Evolutionary conservation across 2,329 filamentous ascomycete species (phyloP).

Genomic region (Exserohilum turcica): DNA sequence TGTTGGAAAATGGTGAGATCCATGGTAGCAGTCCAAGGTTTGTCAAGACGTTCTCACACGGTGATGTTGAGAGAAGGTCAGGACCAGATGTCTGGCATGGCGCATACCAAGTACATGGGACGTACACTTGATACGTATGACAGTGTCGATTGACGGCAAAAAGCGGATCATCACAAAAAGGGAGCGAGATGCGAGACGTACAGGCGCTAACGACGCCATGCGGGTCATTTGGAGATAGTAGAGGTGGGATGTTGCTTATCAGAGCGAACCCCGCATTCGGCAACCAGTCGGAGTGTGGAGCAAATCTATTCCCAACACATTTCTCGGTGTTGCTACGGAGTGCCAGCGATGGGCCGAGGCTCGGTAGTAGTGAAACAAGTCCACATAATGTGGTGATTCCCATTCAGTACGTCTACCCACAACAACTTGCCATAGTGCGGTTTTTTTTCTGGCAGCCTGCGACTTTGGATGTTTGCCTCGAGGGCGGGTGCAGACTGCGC

Average conservation of each 20-base stretch:
- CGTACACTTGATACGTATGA: not conserved
- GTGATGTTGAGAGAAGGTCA: not conserved
- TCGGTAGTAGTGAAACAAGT: not conserved
- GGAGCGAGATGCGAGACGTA: not conserved
- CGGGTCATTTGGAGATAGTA: not conserved
- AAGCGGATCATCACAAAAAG: not conserved
- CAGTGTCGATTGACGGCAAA: not conserved
- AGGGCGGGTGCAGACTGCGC: not conserved
- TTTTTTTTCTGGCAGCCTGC: too few relatives aligned
- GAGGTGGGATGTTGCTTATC: slow-evolving; percentile 10
- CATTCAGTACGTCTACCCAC: too few relatives aligned
- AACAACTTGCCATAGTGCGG: too few relatives aligned
- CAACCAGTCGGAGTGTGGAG: not conserved
- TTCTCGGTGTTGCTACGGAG: not conserved
- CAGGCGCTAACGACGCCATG: slow-evolving; percentile 4
- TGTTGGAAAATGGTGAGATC: not conserved
- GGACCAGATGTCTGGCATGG: not conserved
- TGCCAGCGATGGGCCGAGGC: too few relatives aligned
- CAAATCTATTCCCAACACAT: not conserved
- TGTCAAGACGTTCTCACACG: not conserved
- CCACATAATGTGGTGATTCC: too few relatives aligned
- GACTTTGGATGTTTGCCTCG: not conserved
- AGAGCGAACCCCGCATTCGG: slow-evolving; percentile 12
- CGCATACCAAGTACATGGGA: not conserved
- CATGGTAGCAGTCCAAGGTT: not conserved